These are phyloP conservation scores for Diaporthe helianthi DNA, from an alignment of 2,329 filamentous ascomycete genomes.

Conservation along the genomic window DNA sequence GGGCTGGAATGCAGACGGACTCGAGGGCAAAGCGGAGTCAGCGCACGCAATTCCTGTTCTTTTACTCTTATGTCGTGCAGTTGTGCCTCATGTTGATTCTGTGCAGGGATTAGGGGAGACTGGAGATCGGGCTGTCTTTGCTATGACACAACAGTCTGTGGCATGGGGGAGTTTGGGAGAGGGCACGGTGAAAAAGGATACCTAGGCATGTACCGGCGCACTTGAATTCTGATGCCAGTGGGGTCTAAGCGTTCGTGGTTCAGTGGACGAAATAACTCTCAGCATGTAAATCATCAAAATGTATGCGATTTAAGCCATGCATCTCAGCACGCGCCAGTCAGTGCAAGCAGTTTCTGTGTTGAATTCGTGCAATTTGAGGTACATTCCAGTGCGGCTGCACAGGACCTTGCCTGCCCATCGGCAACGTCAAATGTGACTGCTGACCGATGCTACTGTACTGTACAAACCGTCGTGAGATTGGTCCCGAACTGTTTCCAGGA, in stretches of 20 bases:
- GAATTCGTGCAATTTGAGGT: no score
- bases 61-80: conserved; percentile 94
- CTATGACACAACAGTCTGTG: conserved; percentile 2
- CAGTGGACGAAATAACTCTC: background rate
- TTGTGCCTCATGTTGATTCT: conserved; percentile 90
- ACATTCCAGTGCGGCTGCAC: no score
- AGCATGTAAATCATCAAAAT: no score
- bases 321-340: background rate
- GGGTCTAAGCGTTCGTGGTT: background rate
- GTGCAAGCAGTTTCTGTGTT: no score
- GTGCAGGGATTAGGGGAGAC: conserved; percentile 49
- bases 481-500: no score
- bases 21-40: conserved; percentile 86
- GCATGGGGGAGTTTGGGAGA: conserved; percentile 22
- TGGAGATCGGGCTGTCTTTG: background rate
- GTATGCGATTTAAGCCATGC: background rate
- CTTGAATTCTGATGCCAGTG: conserved; percentile 3
- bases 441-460: no score
- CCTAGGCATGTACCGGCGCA: conserved; percentile 5
- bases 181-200: conserved; percentile 1
- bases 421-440: no score
- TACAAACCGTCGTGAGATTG: no score
- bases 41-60: conserved; percentile 89
- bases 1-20: conserved; percentile 70
- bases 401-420: no score